phyloP scores from a whole-genome alignment of 225 moss, liverwort and hornwort species.

The Marchantia paleacea region DNA sequence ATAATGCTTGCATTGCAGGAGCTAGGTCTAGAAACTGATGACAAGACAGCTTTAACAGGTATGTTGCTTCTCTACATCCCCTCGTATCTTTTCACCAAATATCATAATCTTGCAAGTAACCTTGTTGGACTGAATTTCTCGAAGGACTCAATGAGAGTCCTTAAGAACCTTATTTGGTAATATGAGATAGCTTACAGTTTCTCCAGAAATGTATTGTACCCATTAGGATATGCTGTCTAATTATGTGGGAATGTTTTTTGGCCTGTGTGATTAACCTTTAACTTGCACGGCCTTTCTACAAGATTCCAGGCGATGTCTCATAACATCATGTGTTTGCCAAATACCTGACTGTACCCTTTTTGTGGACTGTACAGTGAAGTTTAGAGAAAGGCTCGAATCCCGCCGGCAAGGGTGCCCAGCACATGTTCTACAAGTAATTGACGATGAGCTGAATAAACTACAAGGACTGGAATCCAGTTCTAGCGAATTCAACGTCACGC shows the following conservation, averaged over 20 bases:
- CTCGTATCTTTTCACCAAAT: too few species aligned
- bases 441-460: constrained; percentile 93
- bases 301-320: neutral
- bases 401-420: constrained; percentile 71
- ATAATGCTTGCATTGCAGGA: constrained; percentile 44
- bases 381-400: constrained; percentile 86
- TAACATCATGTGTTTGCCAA: neutral
- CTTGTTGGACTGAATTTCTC: too few species aligned
- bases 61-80: neutral
- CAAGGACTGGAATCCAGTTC: constrained; percentile 97
- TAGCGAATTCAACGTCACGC: constrained; percentile 96
- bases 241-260: too few species aligned
- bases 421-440: constrained; percentile 87
- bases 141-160: too few species aligned
- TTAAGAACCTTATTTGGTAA: too few species aligned
- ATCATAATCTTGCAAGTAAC: too few species aligned
- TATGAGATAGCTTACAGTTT: too few species aligned
- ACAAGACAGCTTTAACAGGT: constrained; percentile 93
- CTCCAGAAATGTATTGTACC: too few species aligned
- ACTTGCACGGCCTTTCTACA: neutral
- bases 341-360: neutral
- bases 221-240: too few species aligned
- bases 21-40: constrained; percentile 94
- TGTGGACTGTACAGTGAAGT: constrained; percentile 58
- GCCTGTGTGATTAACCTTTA: too few species aligned